phyloP scores from a whole-genome alignment of 2,329 filamentous ascomycete species.

The Aspergillus sp. region DNA sequence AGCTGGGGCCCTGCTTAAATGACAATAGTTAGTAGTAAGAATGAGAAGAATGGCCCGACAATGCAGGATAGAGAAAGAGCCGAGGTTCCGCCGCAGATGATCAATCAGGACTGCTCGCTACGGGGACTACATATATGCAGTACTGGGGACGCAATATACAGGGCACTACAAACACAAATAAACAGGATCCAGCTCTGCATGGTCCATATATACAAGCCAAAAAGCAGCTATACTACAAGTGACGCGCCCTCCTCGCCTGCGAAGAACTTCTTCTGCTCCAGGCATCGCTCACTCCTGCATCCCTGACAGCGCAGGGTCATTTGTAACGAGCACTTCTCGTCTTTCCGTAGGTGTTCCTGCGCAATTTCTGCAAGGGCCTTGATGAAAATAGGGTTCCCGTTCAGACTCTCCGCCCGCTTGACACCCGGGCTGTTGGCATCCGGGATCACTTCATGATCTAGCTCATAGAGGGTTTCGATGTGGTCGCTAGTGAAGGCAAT shows the following conservation, averaged over 20 bases:
- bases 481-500: slow-evolving; percentile 99
- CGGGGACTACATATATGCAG: too few species aligned
- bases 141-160: too few species aligned
- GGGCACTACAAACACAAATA: too few species aligned
- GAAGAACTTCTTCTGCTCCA: slow-evolving; percentile 62
- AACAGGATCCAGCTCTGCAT: slow-evolving; percentile 1
- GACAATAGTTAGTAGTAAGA: too few species aligned
- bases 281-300: slow-evolving; percentile 80
- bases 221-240: slow-evolving; percentile 20
- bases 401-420: slow-evolving; percentile 84
- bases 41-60: neutral
- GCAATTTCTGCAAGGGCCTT: slow-evolving; percentile 80
- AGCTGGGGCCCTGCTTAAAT: too few species aligned
- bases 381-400: slow-evolving; percentile 86
- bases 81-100: too few species aligned
- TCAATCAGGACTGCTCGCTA: too few species aligned
- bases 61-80: neutral
- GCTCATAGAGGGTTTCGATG: slow-evolving; percentile 91
- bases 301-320: slow-evolving; percentile 88
- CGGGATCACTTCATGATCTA: slow-evolving; percentile 90
- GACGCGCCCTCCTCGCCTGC: slow-evolving; percentile 30
- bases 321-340: slow-evolving; percentile 65
- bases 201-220: too few species aligned
- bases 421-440: slow-evolving; percentile 68
- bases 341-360: slow-evolving; percentile 64